Evolutionary conservation across 1,139 yeast genomes (phyloP).

Genomic region (Candida glucosophila): DNA sequence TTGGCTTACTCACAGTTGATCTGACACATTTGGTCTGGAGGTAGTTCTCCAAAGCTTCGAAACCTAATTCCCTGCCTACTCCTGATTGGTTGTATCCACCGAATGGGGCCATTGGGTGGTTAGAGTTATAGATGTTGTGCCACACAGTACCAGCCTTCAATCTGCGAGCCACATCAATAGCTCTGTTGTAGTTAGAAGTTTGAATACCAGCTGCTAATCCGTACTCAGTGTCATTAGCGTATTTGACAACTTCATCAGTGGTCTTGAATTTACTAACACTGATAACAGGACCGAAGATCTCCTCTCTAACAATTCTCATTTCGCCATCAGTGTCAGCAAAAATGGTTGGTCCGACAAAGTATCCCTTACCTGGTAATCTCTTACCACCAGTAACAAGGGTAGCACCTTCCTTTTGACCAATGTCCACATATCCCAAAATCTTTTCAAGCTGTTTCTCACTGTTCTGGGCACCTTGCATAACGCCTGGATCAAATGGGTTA

Average conservation of each 20-base stretch:
- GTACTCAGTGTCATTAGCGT: conserved; percentile 68
- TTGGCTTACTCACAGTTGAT: no score
- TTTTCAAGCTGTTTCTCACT: conserved; percentile 67
- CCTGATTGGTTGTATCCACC: conserved; percentile 89
- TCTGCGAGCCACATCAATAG: conserved; percentile 54
- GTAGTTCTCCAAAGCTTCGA: conserved; percentile 76
- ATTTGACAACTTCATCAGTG: conserved; percentile 57
- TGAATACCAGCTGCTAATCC: conserved; percentile 83
- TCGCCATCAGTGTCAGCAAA: conserved; percentile 61
- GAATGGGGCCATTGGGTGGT: conserved; percentile 73
- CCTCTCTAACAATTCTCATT: conserved; percentile 69
- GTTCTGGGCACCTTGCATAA: conserved; percentile 84
- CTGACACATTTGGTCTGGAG: conserved; percentile 76
- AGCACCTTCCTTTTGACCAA: conserved; percentile 73
- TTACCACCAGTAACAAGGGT: conserved; percentile 70
- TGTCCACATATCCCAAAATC: conserved; percentile 62
- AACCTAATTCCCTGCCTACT: conserved; percentile 89
- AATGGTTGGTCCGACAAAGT: conserved; percentile 71
- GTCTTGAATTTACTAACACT: conserved; percentile 66
- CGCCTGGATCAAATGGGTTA: conserved; percentile 63
- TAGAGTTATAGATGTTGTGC: conserved; percentile 79
- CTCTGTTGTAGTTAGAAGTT: conserved; percentile 63
- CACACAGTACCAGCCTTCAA: conserved; percentile 78
- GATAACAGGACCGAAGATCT: conserved; percentile 84
- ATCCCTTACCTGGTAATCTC: conserved; percentile 61